Percentiles rank a stretch among this genome's conserved stretches.
Conservation (phyloP, 2,329 filamentous ascomycete genomes). For the Colletotrichum sp. region DNA sequence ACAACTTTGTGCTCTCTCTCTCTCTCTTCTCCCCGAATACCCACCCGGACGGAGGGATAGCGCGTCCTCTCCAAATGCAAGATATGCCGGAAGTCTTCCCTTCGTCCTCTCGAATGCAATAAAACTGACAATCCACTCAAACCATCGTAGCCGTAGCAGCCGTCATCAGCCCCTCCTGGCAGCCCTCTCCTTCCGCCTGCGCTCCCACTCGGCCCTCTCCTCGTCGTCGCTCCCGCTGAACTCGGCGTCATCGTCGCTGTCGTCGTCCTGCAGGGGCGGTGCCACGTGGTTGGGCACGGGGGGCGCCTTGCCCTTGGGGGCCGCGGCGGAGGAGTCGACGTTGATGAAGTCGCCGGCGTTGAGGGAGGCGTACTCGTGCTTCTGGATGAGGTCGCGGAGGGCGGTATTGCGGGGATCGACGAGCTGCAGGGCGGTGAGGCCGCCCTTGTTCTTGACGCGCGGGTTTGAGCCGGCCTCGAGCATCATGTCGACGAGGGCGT, state of each 20-base stretch:
- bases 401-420: slow-evolving; percentile 73
- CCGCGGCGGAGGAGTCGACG: slow-evolving; percentile 31
- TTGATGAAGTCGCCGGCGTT: slow-evolving; percentile 64
- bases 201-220: slow-evolving; percentile 66
- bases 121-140: neutral
- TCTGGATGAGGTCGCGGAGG: slow-evolving; percentile 67
- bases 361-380: slow-evolving; percentile 70
- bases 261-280: neutral
- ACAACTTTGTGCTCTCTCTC: neutral
- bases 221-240: slow-evolving; percentile 70
- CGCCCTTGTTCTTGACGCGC: slow-evolving; percentile 71
- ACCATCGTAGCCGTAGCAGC: neutral
- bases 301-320: slow-evolving; percentile 13
- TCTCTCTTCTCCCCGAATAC: neutral
- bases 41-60: neutral
- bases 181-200: slow-evolving; percentile 49
- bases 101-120: neutral
- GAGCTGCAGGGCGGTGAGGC: slow-evolving; percentile 73
- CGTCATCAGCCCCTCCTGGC: slow-evolving; percentile 25
- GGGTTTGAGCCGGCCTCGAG: slow-evolving; percentile 75
- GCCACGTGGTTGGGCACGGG: slow-evolving; percentile 24
- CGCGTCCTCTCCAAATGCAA: neutral
- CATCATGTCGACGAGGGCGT: slow-evolving; percentile 77
- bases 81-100: neutral
- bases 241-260: slow-evolving; percentile 60